Percentiles rank a stretch among this genome's conserved stretches.
These are phyloP conservation scores for Miscanthus lutarioriparius DNA, from an alignment of 176 grass and related monocot genomes.

Conservation along the genomic window DNA sequence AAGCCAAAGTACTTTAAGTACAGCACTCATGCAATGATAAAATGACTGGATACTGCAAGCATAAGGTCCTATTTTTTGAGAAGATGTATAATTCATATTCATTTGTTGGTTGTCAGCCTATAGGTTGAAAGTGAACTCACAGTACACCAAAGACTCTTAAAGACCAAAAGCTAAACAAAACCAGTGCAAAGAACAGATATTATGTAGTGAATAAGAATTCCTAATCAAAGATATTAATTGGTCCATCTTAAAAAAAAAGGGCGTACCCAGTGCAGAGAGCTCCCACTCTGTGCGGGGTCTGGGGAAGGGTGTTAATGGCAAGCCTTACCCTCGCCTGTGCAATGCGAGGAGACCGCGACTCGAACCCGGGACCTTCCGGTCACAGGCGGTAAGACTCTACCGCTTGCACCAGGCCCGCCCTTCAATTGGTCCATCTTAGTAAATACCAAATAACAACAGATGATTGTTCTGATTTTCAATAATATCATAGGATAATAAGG, in stretches of 20 bases:
- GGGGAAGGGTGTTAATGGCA: no score
- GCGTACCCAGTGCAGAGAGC: no score
- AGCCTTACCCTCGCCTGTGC: no score
- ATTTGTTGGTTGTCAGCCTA: not conserved
- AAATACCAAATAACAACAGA: not conserved
- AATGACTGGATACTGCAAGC: not conserved
- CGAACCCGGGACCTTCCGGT: no score
- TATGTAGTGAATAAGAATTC: slow-evolving; percentile 1
- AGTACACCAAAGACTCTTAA: not conserved
- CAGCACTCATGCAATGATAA: not conserved
- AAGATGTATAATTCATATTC: slow-evolving; percentile 5
- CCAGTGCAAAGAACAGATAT: not conserved
- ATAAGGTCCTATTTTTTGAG: not conserved
- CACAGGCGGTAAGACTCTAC: no score
- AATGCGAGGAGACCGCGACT: no score
- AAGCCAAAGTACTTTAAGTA: slow-evolving; percentile 13
- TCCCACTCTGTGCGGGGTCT: no score
- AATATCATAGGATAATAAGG: not conserved
- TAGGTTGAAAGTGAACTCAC: not conserved
- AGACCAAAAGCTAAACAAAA: slow-evolving; percentile 4
- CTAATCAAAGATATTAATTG: not conserved
- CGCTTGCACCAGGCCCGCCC: no score
- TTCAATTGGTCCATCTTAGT: not conserved
- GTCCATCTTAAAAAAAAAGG: not conserved
- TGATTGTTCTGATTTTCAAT: not conserved